Conservation (phyloP, 139 green algal species). For the Monoraphidium neglectum region DNA sequence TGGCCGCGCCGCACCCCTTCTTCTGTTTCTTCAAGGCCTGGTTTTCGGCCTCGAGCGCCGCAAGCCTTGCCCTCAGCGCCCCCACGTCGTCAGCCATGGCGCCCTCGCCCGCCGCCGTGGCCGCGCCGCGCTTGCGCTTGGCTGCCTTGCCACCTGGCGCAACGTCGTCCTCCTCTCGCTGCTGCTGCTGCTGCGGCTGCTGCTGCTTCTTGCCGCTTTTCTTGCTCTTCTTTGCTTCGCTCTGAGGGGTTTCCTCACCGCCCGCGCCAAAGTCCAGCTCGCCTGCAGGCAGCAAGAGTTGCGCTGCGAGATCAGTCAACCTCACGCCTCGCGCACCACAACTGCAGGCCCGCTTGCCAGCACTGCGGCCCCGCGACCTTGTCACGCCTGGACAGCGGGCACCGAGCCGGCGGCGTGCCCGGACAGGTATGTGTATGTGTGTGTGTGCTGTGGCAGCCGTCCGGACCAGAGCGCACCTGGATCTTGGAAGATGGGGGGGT, state of each 20-base stretch:
- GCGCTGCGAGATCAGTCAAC: neutral
- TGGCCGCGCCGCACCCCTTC: conserved; percentile 6
- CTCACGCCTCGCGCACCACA: neutral
- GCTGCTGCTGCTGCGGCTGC: conserved; percentile 23
- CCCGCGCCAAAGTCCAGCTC: no score
- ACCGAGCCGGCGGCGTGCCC: no score
- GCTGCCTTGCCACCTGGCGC: neutral
- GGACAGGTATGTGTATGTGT: no score
- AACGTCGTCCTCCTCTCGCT: neutral
- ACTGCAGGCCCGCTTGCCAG: neutral
- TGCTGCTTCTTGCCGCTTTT: conserved; percentile 9
- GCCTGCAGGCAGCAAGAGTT: neutral
- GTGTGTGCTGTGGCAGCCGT: no score
- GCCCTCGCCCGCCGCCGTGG: neutral
- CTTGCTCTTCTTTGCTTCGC: conserved; percentile 11
- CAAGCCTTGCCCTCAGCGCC: conserved; percentile 31
- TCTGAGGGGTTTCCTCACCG: no score
- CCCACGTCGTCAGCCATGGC: conserved; percentile 20
- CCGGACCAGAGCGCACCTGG: no score
- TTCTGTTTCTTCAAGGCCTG: conserved; percentile 16
- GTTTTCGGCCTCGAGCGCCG: conserved; percentile 46
- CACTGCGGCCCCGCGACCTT: neutral
- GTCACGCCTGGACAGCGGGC: neutral
- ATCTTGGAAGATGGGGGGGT: conserved; percentile 6
- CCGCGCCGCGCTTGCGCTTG: neutral